phyloP scores from a whole-genome alignment of 805 yeast species.

The Tetrapisispora namnaoensis region DNA sequence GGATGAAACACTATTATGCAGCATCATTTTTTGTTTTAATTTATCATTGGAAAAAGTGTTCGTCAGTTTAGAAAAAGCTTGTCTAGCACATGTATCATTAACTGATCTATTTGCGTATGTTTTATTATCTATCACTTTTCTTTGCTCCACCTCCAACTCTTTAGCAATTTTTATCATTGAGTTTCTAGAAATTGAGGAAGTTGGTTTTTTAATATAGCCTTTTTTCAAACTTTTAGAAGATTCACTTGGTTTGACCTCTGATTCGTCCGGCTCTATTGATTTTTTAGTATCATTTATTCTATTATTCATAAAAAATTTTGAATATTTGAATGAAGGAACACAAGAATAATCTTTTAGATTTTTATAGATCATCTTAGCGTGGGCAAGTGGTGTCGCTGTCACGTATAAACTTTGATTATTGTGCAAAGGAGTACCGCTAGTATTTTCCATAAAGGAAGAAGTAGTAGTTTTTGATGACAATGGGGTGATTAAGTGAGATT shows the following conservation, averaged over 20 bases:
- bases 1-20: background rate
- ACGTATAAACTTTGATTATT: background rate
- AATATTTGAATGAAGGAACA: constrained; percentile 9
- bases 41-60: background rate
- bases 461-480: background rate
- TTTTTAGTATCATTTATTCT: background rate
- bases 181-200: background rate
- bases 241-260: background rate
- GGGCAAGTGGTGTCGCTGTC: constrained; percentile 15
- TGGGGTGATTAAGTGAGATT: background rate
- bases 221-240: background rate
- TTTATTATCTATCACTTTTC: constrained; percentile 16
- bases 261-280: background rate
- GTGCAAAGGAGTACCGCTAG: background rate
- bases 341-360: constrained; percentile 19
- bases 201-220: background rate
- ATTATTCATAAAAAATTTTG: background rate
- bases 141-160: constrained; percentile 14
- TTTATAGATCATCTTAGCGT: constrained; percentile 21
- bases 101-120: background rate
- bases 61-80: background rate
- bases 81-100: background rate
- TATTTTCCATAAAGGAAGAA: background rate
- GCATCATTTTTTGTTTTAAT: background rate
- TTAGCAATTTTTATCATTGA: background rate